A percentile compares a stretch with the other conserved stretches of the same genome.
Conservation (phyloP, 2,329 filamentous ascomycete genomes). For the Colletotrichum godetiae region DNA sequence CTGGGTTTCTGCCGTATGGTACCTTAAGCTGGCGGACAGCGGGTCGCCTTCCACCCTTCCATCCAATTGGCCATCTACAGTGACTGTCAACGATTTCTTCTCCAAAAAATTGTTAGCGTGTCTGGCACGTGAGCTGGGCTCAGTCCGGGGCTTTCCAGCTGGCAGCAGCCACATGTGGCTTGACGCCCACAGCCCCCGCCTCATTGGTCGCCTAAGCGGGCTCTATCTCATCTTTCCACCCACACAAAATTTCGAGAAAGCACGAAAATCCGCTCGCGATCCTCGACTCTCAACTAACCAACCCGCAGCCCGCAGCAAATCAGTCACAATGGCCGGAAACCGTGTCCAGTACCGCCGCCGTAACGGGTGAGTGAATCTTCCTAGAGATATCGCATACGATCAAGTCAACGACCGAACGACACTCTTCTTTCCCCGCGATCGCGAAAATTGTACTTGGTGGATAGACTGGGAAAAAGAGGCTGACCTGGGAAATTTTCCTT, state of each 20-base stretch:
- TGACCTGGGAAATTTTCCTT: slow-evolving; percentile 36
- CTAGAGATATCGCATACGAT: background rate
- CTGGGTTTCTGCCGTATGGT: background rate
- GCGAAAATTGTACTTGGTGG: background rate
- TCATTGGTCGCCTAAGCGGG: slow-evolving; percentile 53
- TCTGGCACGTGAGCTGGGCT: slow-evolving; percentile 22
- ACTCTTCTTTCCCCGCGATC: background rate
- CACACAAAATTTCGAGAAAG: slow-evolving; percentile 30
- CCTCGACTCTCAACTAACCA: slow-evolving; percentile 11
- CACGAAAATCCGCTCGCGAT: slow-evolving; percentile 15
- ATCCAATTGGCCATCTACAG: background rate
- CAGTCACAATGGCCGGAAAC: slow-evolving; percentile 69
- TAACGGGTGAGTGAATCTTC: slow-evolving; percentile 74
- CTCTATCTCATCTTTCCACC: slow-evolving; percentile 42
- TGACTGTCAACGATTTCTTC: background rate
- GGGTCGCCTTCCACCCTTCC: background rate
- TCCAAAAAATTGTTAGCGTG: background rate
- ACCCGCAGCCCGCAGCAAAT: slow-evolving; percentile 49
- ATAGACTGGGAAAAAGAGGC: slow-evolving; percentile 26
- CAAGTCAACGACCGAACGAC: slow-evolving; percentile 11
- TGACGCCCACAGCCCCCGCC: background rate
- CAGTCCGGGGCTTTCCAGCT: background rate
- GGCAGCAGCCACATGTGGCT: slow-evolving; percentile 24
- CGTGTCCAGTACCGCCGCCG: slow-evolving; percentile 79
- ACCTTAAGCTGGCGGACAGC: background rate